Evolutionary conservation across 768 basidiomycete species (phyloP).

Genomic region (Dendrothele bispora): DNA sequence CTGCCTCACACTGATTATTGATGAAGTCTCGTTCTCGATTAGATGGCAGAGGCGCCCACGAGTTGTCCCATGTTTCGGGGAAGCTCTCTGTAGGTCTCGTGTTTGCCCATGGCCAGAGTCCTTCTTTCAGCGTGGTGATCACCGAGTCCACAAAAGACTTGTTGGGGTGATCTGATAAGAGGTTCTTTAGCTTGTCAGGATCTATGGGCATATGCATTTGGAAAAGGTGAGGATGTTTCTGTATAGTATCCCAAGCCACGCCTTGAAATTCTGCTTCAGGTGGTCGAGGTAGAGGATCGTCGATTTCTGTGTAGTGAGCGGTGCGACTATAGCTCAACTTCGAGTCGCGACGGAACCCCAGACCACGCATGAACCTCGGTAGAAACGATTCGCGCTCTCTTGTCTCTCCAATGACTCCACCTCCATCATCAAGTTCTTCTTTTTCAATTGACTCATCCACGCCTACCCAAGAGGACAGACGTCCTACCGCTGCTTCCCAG

Average conservation of each 20-base stretch:
- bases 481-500: too few relatives aligned
- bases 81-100: slow-evolving; percentile 5
- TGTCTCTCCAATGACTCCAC: not conserved
- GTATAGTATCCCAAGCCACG: not conserved
- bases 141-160: slow-evolving; percentile 25
- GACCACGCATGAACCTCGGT: not conserved
- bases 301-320: not conserved
- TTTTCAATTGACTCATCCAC: too few relatives aligned
- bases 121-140: slow-evolving; percentile 17
- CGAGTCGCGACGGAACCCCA: not conserved
- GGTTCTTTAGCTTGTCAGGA: slow-evolving; percentile 15
- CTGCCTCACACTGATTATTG: slow-evolving; percentile 12
- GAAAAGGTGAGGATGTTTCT: not conserved
- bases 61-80: slow-evolving; percentile 12
- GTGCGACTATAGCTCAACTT: not conserved
- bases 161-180: slow-evolving; percentile 27
- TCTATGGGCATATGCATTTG: not conserved
- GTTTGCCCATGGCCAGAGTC: slow-evolving; percentile 31
- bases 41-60: not conserved
- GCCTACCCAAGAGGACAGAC: too few relatives aligned
- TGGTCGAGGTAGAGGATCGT: not conserved
- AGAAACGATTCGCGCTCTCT: not conserved
- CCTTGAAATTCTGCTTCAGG: not conserved
- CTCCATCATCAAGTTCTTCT: too few relatives aligned
- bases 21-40: slow-evolving; percentile 14